phyloP scores from a whole-genome alignment of 306 rosid genomes.

The Malus sylvestris region DNA sequence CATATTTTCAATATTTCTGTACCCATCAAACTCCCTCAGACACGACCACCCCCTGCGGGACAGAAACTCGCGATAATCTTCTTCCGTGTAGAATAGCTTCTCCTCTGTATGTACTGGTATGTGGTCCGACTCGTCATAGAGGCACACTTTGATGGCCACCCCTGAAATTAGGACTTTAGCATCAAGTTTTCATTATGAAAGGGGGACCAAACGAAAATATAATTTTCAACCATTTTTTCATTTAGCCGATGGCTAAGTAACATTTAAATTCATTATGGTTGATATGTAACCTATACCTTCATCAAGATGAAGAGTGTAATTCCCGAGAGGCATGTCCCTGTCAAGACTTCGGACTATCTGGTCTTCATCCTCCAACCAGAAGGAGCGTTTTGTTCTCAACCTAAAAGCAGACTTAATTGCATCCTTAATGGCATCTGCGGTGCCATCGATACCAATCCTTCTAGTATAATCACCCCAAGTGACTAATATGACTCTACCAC shows the following conservation, averaged over 20 bases:
- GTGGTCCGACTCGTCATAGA: constrained; percentile 79
- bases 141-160: constrained; percentile 69
- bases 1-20: constrained; percentile 75
- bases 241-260: neutral
- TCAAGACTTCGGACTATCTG: constrained; percentile 84
- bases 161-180: constrained; percentile 48
- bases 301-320: constrained; percentile 86
- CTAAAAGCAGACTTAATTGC: constrained; percentile 84
- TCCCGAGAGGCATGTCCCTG: constrained; percentile 94
- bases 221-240: neutral
- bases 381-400: constrained; percentile 83
- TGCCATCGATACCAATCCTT: constrained; percentile 85
- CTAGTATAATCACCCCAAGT: constrained; percentile 90
- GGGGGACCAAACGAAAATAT: neutral
- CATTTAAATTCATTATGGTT: neutral
- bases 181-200: neutral
- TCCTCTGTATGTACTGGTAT: constrained; percentile 78
- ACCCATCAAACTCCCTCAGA: constrained; percentile 74
- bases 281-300: constrained; percentile 49
- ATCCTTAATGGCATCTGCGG: constrained; percentile 87
- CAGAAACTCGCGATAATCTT: constrained; percentile 76
- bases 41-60: constrained; percentile 70
- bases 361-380: constrained; percentile 98
- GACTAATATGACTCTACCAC: constrained; percentile 88
- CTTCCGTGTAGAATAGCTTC: constrained; percentile 75